Conservation (phyloP, 2,329 filamentous ascomycete species). For the Cryphonectria japonica region DNA sequence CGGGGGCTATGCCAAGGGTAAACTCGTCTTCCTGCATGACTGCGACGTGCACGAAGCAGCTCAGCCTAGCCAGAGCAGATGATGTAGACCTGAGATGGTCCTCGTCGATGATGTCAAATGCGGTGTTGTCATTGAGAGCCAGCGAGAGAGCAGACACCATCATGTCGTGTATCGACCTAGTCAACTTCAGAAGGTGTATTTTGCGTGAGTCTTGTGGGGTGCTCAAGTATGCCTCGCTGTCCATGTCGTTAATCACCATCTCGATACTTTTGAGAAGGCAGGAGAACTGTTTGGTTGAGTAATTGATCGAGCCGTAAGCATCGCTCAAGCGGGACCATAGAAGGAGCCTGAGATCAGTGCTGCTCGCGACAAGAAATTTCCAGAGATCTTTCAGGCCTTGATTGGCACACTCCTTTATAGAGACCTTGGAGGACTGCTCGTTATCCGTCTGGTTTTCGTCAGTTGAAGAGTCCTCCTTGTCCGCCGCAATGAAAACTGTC, state of each 20-base stretch:
- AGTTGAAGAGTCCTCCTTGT: constrained; percentile 31
- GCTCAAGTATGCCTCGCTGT: constrained; percentile 64
- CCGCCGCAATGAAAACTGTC: constrained; percentile 50
- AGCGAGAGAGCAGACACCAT: constrained; percentile 72
- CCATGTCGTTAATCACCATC: constrained; percentile 69
- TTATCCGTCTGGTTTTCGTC: constrained; percentile 27
- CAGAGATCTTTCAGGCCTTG: constrained; percentile 75
- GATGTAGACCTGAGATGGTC: constrained; percentile 76
- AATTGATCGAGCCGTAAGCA: constrained; percentile 84
- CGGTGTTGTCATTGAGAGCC: constrained; percentile 66
- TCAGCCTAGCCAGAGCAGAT: constrained; percentile 70
- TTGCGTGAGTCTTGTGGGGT: constrained; percentile 68
- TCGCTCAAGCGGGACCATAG: constrained; percentile 91
- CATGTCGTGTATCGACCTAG: constrained; percentile 80
- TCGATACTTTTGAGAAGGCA: constrained; percentile 87
- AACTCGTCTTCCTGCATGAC: constrained; percentile 84
- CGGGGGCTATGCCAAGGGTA: constrained; percentile 71
- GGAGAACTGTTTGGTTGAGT: constrained; percentile 84
- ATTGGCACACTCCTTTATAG: constrained; percentile 56
- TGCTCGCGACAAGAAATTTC: constrained; percentile 81
- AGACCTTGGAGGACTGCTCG: constrained; percentile 32
- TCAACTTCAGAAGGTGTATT: constrained; percentile 71
- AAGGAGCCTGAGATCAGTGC: constrained; percentile 80
- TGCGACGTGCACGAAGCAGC: constrained; percentile 76
- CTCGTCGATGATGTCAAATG: constrained; percentile 84